Conservation (phyloP, 768 basidiomycete genomes). For the Agrocybe praecox region DNA sequence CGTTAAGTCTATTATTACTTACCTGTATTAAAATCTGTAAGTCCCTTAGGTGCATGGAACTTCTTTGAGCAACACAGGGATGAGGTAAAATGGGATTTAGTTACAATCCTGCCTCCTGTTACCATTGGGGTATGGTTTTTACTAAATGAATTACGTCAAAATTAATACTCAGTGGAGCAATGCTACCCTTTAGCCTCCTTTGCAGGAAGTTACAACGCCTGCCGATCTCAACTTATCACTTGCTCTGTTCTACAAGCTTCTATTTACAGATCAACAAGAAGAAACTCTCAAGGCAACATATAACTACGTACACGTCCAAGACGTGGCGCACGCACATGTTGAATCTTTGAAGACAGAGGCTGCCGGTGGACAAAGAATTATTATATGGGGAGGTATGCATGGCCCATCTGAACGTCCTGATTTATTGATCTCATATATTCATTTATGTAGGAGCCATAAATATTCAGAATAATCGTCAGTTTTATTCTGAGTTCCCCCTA, state of each 20-base stretch:
- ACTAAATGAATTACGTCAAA: neutral
- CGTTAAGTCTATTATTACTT: neutral
- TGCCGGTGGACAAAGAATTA: slow-evolving; percentile 56
- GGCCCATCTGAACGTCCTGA: slow-evolving; percentile 8
- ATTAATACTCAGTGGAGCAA: neutral
- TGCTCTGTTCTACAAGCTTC: neutral
- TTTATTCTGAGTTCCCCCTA: no score
- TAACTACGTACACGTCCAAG: slow-evolving; percentile 47
- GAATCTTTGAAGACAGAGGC: slow-evolving; percentile 46
- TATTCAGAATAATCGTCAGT: no score
- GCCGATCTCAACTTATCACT: slow-evolving; percentile 13
- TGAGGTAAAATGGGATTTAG: slow-evolving; percentile 50
- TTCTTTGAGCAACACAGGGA: slow-evolving; percentile 44
- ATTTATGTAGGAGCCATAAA: neutral
- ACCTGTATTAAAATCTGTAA: neutral
- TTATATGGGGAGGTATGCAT: slow-evolving; percentile 27
- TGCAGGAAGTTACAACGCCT: slow-evolving; percentile 35
- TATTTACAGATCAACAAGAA: slow-evolving; percentile 17
- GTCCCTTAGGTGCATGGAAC: slow-evolving; percentile 37
- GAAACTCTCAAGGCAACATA: slow-evolving; percentile 10
- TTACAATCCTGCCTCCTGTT: slow-evolving; percentile 51
- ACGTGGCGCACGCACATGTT: slow-evolving; percentile 55
- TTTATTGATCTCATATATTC: neutral
- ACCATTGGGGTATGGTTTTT: neutral
- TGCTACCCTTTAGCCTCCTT: slow-evolving; percentile 35